A percentile compares a stretch with the other conserved stretches of the same genome.
Evolutionary conservation across 805 yeast species (phyloP).

Genomic region (Kodamaea sagamina): DNA sequence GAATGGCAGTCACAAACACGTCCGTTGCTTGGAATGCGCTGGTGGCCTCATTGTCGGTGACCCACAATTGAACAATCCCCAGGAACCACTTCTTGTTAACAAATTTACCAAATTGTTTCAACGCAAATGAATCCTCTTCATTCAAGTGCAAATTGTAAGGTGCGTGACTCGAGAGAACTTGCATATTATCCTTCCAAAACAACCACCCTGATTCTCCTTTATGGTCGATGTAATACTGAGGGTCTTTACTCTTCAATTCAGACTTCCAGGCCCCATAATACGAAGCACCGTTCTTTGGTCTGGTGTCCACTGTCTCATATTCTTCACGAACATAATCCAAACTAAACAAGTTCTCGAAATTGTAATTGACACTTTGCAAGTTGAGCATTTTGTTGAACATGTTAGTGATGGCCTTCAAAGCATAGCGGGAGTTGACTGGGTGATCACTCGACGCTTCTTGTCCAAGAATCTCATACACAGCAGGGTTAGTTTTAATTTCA

Average conservation of each 20-base stretch:
- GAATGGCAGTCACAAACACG: constrained; percentile 55
- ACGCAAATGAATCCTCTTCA: constrained; percentile 42
- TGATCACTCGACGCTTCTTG: constrained; percentile 59
- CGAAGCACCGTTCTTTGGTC: constrained; percentile 30
- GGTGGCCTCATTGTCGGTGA: constrained; percentile 68
- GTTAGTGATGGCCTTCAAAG: constrained; percentile 59
- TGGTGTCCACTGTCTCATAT: constrained; percentile 45
- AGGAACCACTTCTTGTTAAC: constrained; percentile 62
- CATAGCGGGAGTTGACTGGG: constrained; percentile 63
- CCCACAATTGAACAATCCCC: constrained; percentile 50
- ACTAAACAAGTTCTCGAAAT: constrained; percentile 45
- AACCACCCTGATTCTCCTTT: constrained; percentile 65
- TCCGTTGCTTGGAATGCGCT: constrained; percentile 67
- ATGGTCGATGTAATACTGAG: constrained; percentile 59
- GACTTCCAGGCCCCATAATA: constrained; percentile 45
- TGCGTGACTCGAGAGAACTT: constrained; percentile 42
- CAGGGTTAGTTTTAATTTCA: constrained; percentile 46
- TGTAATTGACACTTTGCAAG: constrained; percentile 50
- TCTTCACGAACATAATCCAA: constrained; percentile 36
- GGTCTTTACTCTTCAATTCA: constrained; percentile 54
- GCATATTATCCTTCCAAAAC: constrained; percentile 66
- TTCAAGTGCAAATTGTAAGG: constrained; percentile 32
- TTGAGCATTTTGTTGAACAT: constrained; percentile 45
- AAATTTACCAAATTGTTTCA: constrained; percentile 44
- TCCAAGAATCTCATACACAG: constrained; percentile 46